Evolutionary conservation across 768 basidiomycete species (phyloP), one percentile per base, ranked within the genome.

Genomic region (Suillus lakei): DNA sequence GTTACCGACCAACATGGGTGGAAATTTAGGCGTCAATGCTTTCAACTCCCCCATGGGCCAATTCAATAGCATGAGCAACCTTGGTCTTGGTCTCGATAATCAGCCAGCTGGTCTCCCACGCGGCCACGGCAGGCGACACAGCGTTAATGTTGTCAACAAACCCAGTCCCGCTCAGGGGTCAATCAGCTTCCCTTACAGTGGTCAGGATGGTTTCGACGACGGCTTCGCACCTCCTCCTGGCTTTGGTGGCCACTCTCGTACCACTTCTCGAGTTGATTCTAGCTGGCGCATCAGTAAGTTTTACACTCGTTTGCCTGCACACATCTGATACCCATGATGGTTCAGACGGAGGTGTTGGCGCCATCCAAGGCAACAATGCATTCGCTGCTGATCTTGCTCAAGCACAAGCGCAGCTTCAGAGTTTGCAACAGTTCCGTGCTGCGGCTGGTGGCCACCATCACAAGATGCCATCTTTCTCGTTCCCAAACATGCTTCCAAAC

Each of bases 401-500:
- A 74, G 98, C 98, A 9, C 96, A 98, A 76, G 96, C 96, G 6
- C 98, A 99, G 75, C 82, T 99, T 15, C 93, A 95, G 73, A 97
- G 96, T 70, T 82, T 99, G 62, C 95, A 97, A 72, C 95, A 98
- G 71, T 99, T 99, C 85, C 91, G 96, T 71, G 96, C 95, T 36
- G 95, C 95, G 5, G 91, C 93, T 23, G 94, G 93, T 53, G 95
- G 95, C 12, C 96, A 97, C 71, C 95, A 97, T 76, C 90, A 94
- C 76, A 97, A 97, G 83, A 95, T 98, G 94, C 87, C 93, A 10
- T 98, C 96, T 4, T 98, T 98, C 81, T 95, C 93, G 75, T 96
- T 98, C 83, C 96, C 96, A 6, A 98, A 98, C 76, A 98, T 98
- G 95, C 83, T 98, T 16, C 96, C 96, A 6, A 96, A 96, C 73